Evolutionary conservation across 1,139 yeast species (phyloP).

Genomic region (Ogataea hybrid): DNA sequence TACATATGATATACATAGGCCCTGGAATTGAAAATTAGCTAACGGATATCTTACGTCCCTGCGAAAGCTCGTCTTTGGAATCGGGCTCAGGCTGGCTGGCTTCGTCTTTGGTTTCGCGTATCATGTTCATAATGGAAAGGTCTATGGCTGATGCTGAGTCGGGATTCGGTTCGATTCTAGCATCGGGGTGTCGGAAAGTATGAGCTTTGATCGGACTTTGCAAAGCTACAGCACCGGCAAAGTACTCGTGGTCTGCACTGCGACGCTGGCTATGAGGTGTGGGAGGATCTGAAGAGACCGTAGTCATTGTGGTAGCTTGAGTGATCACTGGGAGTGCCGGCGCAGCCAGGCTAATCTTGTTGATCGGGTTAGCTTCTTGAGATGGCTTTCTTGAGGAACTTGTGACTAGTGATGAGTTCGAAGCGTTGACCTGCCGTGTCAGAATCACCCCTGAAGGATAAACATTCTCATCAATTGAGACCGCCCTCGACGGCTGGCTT

Average conservation of each 20-base stretch:
- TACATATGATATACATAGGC: slow-evolving; percentile 3
- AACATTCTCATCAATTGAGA: slow-evolving; percentile 14
- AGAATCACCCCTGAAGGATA: slow-evolving; percentile 10
- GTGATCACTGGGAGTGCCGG: slow-evolving; percentile 35
- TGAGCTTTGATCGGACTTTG: slow-evolving; percentile 13
- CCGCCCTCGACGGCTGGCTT: slow-evolving; percentile 6
- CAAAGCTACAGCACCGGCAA: slow-evolving; percentile 8
- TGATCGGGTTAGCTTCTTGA: slow-evolving; percentile 27
- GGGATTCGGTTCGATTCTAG: background rate
- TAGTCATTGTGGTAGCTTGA: slow-evolving; percentile 33
- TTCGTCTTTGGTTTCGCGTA: slow-evolving; percentile 3
- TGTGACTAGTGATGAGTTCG: slow-evolving; percentile 18
- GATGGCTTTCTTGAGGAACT: slow-evolving; percentile 21
- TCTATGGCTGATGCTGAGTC: slow-evolving; percentile 6
- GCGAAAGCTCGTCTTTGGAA: slow-evolving; percentile 6
- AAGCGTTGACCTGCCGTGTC: slow-evolving; percentile 13
- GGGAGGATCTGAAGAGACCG: slow-evolving; percentile 21
- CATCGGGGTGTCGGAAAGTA: slow-evolving; percentile 8
- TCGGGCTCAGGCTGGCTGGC: background rate
- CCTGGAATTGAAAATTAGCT: slow-evolving; percentile 3
- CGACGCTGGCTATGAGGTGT: slow-evolving; percentile 17
- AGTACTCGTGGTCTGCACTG: slow-evolving; percentile 16
- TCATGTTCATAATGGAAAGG: slow-evolving; percentile 6
- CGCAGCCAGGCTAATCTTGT: slow-evolving; percentile 29
- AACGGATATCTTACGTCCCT: slow-evolving; percentile 12